Evolutionary conservation across 129 eudicot species (phyloP).

Genomic region (Apium graveolens): DNA sequence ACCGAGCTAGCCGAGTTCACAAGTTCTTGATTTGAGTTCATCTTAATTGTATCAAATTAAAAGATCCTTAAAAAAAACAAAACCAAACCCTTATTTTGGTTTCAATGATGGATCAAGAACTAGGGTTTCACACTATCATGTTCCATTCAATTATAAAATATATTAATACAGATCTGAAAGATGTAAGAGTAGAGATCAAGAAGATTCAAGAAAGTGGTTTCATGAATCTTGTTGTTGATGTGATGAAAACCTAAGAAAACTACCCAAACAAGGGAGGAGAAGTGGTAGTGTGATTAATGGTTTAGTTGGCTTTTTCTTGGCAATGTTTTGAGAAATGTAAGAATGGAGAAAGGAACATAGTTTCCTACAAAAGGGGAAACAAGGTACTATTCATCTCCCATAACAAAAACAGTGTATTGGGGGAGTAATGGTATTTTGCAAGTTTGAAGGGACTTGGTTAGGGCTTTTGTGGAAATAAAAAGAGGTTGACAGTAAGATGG

Average conservation of each 20-base stretch:
- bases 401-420: background rate
- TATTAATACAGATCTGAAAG: background rate
- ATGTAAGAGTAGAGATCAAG: background rate
- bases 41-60: background rate
- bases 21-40: conserved; percentile 5
- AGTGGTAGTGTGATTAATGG: background rate
- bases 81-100: background rate
- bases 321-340: conserved; percentile 18
- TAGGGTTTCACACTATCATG: background rate
- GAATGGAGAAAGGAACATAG: conserved; percentile 9
- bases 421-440: conserved; percentile 15
- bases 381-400: conserved; percentile 17
- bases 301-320: background rate
- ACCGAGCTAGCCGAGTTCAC: background rate
- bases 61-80: too few relatives aligned
- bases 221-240: background rate
- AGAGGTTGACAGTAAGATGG: conserved; percentile 47
- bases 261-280: background rate
- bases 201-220: background rate
- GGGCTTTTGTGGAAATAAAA: conserved; percentile 70
- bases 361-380: conserved; percentile 32
- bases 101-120: background rate
- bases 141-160: background rate
- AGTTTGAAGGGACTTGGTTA: conserved; percentile 36
- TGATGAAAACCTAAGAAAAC: background rate